Evolutionary conservation across 495 filamentous ascomycete species (phyloP).

Genomic region (Cryomyces minteri): DNA sequence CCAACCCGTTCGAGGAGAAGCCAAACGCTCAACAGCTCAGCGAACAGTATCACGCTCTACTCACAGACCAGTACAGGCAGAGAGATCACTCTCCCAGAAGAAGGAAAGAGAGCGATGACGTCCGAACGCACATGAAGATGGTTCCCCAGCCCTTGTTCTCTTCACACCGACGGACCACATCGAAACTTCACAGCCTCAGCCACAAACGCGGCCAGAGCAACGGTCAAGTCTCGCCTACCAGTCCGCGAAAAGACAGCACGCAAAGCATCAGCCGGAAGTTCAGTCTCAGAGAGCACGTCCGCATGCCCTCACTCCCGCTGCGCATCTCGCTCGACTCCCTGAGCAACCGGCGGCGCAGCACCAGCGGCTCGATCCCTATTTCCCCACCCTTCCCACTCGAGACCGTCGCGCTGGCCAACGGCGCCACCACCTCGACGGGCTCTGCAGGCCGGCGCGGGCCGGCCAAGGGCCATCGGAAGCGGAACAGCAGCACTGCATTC

Average conservation of each 20-base stretch:
- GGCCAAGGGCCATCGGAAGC: neutral
- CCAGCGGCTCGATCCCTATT: constrained; percentile 7
- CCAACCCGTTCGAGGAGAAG: neutral
- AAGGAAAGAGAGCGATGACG: neutral
- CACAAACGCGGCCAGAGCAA: neutral
- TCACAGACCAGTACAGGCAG: constrained; percentile 4
- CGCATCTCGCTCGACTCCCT: neutral
- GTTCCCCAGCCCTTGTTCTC: constrained; percentile 8
- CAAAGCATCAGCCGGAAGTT: neutral
- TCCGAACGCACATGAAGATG: constrained; percentile 6
- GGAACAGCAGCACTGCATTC: no score
- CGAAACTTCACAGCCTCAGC: neutral
- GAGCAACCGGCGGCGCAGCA: constrained; percentile 3
- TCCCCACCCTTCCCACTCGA: constrained; percentile 4
- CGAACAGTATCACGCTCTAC: constrained; percentile 6
- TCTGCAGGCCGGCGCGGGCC: neutral
- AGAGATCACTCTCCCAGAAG: neutral
- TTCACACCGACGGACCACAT: neutral
- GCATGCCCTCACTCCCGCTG: no score
- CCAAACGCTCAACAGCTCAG: constrained; percentile 3
- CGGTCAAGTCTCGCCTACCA: neutral
- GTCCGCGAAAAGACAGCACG: neutral
- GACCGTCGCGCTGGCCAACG: neutral
- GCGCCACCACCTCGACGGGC: neutral
- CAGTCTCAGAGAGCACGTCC: no score